These are phyloP conservation scores for Ogataea glucozyma DNA, from an alignment of 805 yeast genomes.

Conservation along the genomic window DNA sequence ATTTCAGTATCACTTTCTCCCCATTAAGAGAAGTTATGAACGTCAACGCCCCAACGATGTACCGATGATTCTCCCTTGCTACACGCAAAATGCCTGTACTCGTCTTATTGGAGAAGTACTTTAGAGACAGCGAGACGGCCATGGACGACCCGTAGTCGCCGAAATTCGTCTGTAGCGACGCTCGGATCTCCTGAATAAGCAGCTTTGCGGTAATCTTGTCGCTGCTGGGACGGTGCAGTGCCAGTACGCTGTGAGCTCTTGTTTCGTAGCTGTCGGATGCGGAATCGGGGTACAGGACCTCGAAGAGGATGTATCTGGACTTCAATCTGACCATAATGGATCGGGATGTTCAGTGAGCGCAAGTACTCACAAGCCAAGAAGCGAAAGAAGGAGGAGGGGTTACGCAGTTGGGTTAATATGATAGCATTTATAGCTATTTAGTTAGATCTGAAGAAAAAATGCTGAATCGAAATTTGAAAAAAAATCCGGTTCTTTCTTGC, in stretches of 20 bases:
- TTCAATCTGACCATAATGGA: slow-evolving; percentile 85
- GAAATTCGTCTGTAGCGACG: slow-evolving; percentile 58
- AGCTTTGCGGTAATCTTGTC: slow-evolving; percentile 47
- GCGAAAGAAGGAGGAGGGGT: too few relatives aligned
- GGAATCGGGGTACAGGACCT: slow-evolving; percentile 63
- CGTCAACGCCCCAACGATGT: slow-evolving; percentile 67
- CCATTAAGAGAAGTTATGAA: slow-evolving; percentile 54
- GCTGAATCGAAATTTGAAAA: not conserved
- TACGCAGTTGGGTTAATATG: not conserved
- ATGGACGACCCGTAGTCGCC: slow-evolving; percentile 79
- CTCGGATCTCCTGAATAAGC: slow-evolving; percentile 54
- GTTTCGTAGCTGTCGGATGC: slow-evolving; percentile 20
- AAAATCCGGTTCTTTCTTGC: not conserved
- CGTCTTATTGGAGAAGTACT: slow-evolving; percentile 79
- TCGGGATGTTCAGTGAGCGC: not conserved
- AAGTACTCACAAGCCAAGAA: too few relatives aligned
- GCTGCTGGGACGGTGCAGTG: slow-evolving; percentile 54
- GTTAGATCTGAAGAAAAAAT: too few relatives aligned
- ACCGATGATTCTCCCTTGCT: slow-evolving; percentile 59
- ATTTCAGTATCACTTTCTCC: slow-evolving; percentile 52
- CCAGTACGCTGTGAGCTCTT: slow-evolving; percentile 41
- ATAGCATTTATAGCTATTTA: too few relatives aligned
- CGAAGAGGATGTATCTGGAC: slow-evolving; percentile 81
- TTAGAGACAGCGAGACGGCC: slow-evolving; percentile 52
- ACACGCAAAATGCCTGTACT: slow-evolving; percentile 84